These are phyloP conservation scores for Trichodelitschia bisporula DNA, from an alignment of 495 filamentous ascomycete species.

Conservation along the genomic window DNA sequence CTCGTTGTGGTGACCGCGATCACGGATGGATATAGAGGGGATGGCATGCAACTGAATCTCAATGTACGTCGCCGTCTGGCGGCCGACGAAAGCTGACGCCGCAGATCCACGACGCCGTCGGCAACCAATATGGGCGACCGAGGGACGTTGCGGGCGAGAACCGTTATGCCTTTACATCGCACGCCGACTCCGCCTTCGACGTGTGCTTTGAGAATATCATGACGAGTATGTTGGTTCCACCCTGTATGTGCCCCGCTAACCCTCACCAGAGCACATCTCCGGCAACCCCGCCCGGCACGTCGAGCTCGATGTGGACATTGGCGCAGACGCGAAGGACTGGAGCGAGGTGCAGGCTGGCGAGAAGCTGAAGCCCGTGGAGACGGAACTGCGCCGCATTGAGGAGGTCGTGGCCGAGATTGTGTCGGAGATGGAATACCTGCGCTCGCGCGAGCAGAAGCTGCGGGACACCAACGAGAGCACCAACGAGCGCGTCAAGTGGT, in stretches of 20 bases:
- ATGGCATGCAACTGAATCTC: constrained; percentile 87
- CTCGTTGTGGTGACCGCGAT: constrained; percentile 96
- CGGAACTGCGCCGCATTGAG: constrained; percentile 66
- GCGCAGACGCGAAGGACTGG: constrained; percentile 96
- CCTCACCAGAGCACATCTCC: constrained; percentile 14
- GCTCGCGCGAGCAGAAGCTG: constrained; percentile 75
- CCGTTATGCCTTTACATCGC: constrained; percentile 85
- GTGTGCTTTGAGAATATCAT: constrained; percentile 90
- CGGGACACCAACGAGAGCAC: constrained; percentile 99
- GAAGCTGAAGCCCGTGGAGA: constrained; percentile 95
- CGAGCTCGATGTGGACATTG: constrained; percentile 96
- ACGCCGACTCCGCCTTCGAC: constrained; percentile 82
- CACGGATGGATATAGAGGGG: constrained; percentile 59
- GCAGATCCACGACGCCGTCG: constrained; percentile 82
- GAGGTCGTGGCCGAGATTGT: constrained; percentile 18
- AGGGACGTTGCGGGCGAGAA: constrained; percentile 82
- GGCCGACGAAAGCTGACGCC: neutral
- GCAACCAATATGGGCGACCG: constrained; percentile 81
- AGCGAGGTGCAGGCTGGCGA: constrained; percentile 84
- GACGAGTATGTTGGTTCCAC: no score
- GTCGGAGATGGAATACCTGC: constrained; percentile 39
- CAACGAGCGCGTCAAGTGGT: constrained; percentile 97
- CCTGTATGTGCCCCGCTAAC: constrained; percentile 24
- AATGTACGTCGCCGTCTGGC: constrained; percentile 36
- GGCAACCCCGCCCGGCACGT: constrained; percentile 47